A percentile compares a stretch with the other conserved stretches of the same genome.
Conservation (phyloP, 106 monocot genomes). For the Platanthera zijinensis region DNA sequence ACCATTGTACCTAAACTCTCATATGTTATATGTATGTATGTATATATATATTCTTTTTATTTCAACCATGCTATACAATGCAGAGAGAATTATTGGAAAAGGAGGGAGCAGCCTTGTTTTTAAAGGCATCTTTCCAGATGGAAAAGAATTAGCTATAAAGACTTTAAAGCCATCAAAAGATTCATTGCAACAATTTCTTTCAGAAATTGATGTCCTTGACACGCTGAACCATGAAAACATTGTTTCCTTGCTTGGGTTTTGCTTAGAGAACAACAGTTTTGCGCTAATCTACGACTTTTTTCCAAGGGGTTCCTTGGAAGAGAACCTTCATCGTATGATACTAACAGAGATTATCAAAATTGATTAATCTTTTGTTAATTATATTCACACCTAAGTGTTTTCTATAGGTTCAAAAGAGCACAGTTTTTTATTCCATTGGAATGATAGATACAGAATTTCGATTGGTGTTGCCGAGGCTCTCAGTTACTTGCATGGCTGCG, state of each 20-base stretch:
- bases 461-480: slow-evolving; percentile 66
- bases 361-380: neutral
- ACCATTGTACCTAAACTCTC: neutral
- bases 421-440: slow-evolving; percentile 37
- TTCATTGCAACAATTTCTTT: slow-evolving; percentile 49
- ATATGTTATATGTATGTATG: too few species aligned
- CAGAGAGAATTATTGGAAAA: slow-evolving; percentile 59
- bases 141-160: slow-evolving; percentile 68
- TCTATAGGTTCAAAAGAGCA: slow-evolving; percentile 31
- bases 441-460: slow-evolving; percentile 60
- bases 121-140: slow-evolving; percentile 48
- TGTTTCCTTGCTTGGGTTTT: slow-evolving; percentile 63
- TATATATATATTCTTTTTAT: neutral
- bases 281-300: slow-evolving; percentile 66
- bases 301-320: slow-evolving; percentile 60
- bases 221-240: slow-evolving; percentile 61
- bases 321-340: slow-evolving; percentile 57
- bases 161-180: slow-evolving; percentile 54
- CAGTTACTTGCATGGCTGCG: slow-evolving; percentile 49
- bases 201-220: slow-evolving; percentile 61
- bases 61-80: neutral
- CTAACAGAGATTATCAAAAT: neutral
- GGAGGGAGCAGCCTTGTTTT: slow-evolving; percentile 81
- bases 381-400: neutral
- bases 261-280: slow-evolving; percentile 49